Evolutionary conservation across 257 asterid species (phyloP), one percentile per base, ranked within the genome.

Genomic region (Solanum acaule): DNA sequence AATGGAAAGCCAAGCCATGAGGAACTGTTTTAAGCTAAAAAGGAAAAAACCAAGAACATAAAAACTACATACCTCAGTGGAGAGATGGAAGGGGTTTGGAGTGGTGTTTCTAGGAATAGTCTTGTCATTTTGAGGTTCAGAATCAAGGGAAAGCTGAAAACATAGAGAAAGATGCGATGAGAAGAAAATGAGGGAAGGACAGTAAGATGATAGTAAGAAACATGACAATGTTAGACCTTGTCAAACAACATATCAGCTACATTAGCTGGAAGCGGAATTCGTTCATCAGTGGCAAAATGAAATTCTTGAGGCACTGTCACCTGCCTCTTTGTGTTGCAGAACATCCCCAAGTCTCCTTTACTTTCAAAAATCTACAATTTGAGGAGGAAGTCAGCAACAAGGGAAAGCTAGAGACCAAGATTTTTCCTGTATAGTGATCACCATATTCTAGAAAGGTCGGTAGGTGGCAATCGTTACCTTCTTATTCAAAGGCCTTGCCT

Each of bases 401-500:
- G 63, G 3, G 13, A 38, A 87, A 56, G 9, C 52, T 85, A 11
- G 86, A 49, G 63, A 71, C 25, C 65, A 78, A 78, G 65, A 4
- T 4, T 78, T 42, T 8, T 4, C 85, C 25, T 4, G 63, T 25
- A 40, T n/a, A 76, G 29, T 25, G 7, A 6, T 29, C 31, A 29
- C 31, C 31, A 29, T 29, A 29, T 29, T 29, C 86, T 44, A 59
- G 31, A 25, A 59, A 83, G 84, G 83, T 70, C 83, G 8, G 16
- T 18, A 35, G 49, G 49, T 73, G 82, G 34, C 61, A 0, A 16
- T 78, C n/a, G 22, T 18, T 90, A 96, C 99, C 98, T 96, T 97
- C 92, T 91, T 96, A 89, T 96, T 97, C 89, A 97, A 91, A 67
- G 98, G 99, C 89, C 96, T 94, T 23, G 98, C 99, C 92, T 94